Evolutionary conservation across 129 eudicot genomes (phyloP), one percentile per base, ranked within the genome.

Genomic region (carrot (Daucus carota)): DNA sequence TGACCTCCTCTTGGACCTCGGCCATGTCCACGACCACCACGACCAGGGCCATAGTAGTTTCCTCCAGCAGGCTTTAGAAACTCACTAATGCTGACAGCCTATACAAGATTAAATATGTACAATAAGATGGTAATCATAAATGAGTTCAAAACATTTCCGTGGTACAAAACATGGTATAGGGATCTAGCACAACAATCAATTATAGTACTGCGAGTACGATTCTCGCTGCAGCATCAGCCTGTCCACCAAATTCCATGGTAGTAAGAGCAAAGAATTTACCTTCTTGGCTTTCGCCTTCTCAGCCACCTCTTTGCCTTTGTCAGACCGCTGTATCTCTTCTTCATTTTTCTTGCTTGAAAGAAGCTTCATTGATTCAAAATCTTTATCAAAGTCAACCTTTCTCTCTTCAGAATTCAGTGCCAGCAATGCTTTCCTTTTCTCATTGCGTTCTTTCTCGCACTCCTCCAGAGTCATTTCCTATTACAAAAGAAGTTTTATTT

Each of bases 401-500:
- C 97, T 83, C 72, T 88, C 96, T 83, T 87, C 90, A 43, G 85
- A 29, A 78, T 89, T 93, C 28, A 80, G 78, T 13, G 90, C 74
- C 29, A 77, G 46, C 89, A 93, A 80, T 0, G 91, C 91, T 74
- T 86, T 93, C 70, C 98, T 90, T 81, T 90, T 93, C 86, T 93
- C 98, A 75, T 90, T 96, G 2, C 84, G 86, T n/a, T 88, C 90
- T 77, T 88, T 93, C 85, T 93, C 92, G 44, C 90, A 93, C 83
- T 93, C 96, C 79, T 88, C 98, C 47, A 93, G 79, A 13, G 98
- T 93, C 97, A 93, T 90, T 82, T 88, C 90, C 98, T 93, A 72
- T n/a, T 15, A n/a, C n/a, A 68, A 43, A 42, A 41, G 43, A 40
- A 4, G 8, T n/a, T 40, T 4, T 2, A 40, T 40, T 40, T 5